phyloP scores from a whole-genome alignment of 805 yeast genomes.

The Lipomyces kockii region DNA sequence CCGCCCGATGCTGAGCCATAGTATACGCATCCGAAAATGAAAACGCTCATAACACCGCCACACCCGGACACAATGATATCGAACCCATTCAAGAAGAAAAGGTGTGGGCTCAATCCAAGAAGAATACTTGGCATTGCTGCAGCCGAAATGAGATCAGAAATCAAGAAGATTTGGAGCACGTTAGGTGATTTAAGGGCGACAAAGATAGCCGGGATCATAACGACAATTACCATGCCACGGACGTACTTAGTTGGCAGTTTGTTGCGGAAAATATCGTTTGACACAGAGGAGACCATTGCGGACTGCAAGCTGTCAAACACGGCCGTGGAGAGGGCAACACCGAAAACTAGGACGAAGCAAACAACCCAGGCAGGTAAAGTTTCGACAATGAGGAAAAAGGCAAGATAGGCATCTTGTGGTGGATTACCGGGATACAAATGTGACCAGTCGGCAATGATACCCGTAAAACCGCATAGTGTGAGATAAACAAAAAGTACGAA shows the following conservation, averaged over 20 bases:
- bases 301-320: constrained; percentile 88
- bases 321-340: constrained; percentile 77
- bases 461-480: constrained; percentile 78
- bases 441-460: constrained; percentile 90
- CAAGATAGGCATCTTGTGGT: constrained; percentile 60
- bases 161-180: constrained; percentile 82
- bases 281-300: constrained; percentile 83
- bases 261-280: constrained; percentile 89
- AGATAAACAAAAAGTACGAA: constrained; percentile 65
- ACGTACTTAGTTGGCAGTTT: constrained; percentile 67
- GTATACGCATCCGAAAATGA: constrained; percentile 82
- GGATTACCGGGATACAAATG: constrained; percentile 61
- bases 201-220: constrained; percentile 86
- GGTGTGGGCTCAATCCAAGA: constrained; percentile 69
- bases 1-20: constrained; percentile 75
- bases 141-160: constrained; percentile 87
- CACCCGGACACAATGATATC: constrained; percentile 84
- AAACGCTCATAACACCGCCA: constrained; percentile 79
- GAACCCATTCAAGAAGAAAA: constrained; percentile 74
- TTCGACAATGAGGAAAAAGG: constrained; percentile 72
- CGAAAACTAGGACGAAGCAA: constrained; percentile 79
- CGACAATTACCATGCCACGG: constrained; percentile 69
- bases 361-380: constrained; percentile 84
- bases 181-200: constrained; percentile 84
- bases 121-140: constrained; percentile 83